Conservation (phyloP, 2,329 filamentous ascomycete genomes). For the Cercospora sp. region DNA sequence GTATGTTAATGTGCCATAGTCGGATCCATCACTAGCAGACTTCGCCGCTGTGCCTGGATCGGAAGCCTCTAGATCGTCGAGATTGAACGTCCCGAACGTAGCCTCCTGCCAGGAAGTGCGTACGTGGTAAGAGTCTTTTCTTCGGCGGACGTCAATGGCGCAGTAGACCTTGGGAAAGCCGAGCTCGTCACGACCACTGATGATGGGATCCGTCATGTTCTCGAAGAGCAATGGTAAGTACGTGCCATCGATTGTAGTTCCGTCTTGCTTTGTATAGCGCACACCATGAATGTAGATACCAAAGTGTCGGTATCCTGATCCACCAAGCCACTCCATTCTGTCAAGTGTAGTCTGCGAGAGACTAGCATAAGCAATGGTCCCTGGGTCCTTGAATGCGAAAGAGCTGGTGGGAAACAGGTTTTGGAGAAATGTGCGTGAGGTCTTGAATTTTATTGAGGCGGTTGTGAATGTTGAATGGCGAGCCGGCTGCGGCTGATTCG, state of each 20-base stretch:
- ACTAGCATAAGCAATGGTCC: conserved; percentile 43
- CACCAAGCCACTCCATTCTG: conserved; percentile 62
- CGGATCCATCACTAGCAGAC: conserved; percentile 18
- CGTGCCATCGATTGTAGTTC: conserved; percentile 51
- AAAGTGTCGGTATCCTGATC: conserved; percentile 58
- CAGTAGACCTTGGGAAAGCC: conserved; percentile 57
- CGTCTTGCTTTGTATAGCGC: conserved; percentile 54
- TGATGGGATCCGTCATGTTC: conserved; percentile 59
- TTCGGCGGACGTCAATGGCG: conserved; percentile 30
- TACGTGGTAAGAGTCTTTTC: conserved; percentile 17
- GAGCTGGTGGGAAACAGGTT: conserved; percentile 43
- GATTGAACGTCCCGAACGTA: conserved; percentile 19
- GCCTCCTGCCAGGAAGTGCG: conserved; percentile 24
- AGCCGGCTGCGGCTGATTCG: conserved; percentile 1
- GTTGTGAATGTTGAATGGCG: conserved; percentile 39
- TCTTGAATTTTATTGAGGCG: conserved; percentile 44
- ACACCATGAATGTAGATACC: conserved; percentile 65
- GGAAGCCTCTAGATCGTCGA: conserved; percentile 16
- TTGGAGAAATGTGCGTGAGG: conserved; percentile 44
- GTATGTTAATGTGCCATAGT: conserved; percentile 25
- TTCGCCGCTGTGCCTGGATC: conserved; percentile 3
- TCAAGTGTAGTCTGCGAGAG: conserved; percentile 43
- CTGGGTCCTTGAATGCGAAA: conserved; percentile 42
- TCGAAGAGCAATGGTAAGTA: conserved; percentile 62
- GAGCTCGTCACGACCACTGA: conserved; percentile 61